These are phyloP conservation scores for Epichloe sibirici DNA, from an alignment of 2,329 filamentous ascomycete species.

Conservation along the genomic window DNA sequence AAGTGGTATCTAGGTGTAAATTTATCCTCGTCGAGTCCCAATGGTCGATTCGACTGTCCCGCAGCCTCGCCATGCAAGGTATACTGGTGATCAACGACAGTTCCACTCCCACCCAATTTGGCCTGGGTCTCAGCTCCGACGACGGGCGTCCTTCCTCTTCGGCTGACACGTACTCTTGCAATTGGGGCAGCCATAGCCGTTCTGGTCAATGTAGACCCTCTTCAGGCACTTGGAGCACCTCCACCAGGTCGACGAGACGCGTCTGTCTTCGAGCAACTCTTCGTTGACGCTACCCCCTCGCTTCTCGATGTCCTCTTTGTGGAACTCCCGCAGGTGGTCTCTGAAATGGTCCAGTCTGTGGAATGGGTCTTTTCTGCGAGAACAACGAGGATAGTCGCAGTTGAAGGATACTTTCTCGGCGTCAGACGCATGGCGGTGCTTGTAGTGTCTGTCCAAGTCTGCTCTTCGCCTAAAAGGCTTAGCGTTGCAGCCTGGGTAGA, in stretches of 20 bases:
- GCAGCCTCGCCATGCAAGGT: too few relatives aligned
- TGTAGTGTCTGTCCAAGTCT: constrained; percentile 41
- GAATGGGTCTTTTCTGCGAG: constrained; percentile 33
- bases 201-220: constrained; percentile 27
- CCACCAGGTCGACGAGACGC: constrained; percentile 35
- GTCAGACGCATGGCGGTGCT: constrained; percentile 33
- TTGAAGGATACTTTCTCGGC: constrained; percentile 29
- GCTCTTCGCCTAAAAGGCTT: constrained; percentile 39
- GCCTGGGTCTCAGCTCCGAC: constrained; percentile 9
- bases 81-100: too few relatives aligned
- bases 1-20: too few relatives aligned
- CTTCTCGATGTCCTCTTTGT: constrained; percentile 42
- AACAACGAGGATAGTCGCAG: constrained; percentile 41
- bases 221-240: constrained; percentile 40
- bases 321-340: constrained; percentile 43
- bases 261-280: constrained; percentile 28
- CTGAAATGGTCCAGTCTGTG: constrained; percentile 43
- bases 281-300: constrained; percentile 25
- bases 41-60: too few relatives aligned
- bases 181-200: constrained; percentile 32
- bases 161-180: constrained; percentile 36
- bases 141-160: constrained; percentile 26
- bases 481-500: constrained; percentile 27
- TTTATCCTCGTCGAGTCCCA: too few relatives aligned
- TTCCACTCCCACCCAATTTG: too few relatives aligned